These are phyloP conservation scores for Benincasa hispida DNA, from an alignment of 306 rosid species.

Conservation along the genomic window DNA sequence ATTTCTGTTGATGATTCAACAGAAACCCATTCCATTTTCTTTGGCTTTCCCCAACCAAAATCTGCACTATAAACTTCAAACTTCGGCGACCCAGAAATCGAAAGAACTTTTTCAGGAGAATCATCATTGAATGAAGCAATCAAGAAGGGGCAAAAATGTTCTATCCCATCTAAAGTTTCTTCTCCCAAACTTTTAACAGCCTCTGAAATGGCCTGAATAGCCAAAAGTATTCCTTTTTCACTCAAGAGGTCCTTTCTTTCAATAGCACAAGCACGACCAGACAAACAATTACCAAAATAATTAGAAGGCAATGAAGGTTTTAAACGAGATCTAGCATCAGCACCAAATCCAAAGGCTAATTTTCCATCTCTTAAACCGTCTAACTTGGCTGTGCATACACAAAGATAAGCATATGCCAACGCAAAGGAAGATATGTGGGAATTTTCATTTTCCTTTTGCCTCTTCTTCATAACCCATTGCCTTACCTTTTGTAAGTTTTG, in stretches of 20 bases:
- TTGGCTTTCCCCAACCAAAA: not conserved
- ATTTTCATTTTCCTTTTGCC: too few species aligned
- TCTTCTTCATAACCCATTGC: not conserved
- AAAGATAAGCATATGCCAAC: not conserved
- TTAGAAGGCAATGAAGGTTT: not conserved
- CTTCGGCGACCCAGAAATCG: not conserved
- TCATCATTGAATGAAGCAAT: not conserved
- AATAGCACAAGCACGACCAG: not conserved
- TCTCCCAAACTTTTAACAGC: constrained; percentile 6
- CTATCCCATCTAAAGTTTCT: constrained; percentile 1
- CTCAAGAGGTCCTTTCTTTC: constrained; percentile 3
- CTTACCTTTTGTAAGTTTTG: not conserved
- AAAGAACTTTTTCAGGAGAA: not conserved
- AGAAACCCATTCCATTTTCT: not conserved
- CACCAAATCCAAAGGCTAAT: not conserved
- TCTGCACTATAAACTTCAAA: not conserved
- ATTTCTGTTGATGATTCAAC: not conserved
- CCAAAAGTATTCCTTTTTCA: constrained; percentile 12
- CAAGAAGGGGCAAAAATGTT: not conserved
- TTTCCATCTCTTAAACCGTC: not conserved
- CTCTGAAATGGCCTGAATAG: constrained; percentile 10
- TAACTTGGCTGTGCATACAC: not conserved
- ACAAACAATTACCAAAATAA: not conserved
- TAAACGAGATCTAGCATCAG: not conserved
- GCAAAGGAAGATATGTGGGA: not conserved